Evolutionary conservation across 2,329 filamentous ascomycete genomes (phyloP).

Genomic region (Chrysoporthe cubensis): DNA sequence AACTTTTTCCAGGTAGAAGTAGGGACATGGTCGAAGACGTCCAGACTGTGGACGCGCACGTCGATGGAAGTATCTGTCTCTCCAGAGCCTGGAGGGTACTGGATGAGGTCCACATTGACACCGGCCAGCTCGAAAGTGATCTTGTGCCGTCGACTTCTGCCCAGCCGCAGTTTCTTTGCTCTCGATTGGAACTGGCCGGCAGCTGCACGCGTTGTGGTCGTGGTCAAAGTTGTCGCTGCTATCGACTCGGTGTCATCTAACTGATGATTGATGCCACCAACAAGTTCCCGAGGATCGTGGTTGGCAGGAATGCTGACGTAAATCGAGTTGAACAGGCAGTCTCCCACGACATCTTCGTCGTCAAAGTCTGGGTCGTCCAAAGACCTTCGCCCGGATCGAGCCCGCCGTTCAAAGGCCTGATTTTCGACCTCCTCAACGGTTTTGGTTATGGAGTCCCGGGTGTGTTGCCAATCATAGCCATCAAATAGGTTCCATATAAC

Average conservation of each 20-base stretch:
- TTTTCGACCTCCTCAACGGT: slow-evolving; percentile 87
- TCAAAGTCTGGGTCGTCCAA: slow-evolving; percentile 66
- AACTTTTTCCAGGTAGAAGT: slow-evolving; percentile 99
- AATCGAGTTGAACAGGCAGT: slow-evolving; percentile 97
- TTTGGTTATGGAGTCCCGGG: slow-evolving; percentile 82
- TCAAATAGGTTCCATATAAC: slow-evolving; percentile 98
- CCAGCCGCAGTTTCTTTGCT: slow-evolving; percentile 68
- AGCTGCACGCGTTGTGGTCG: slow-evolving; percentile 56
- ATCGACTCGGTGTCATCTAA: slow-evolving; percentile 93
- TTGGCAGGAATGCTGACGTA: slow-evolving; percentile 93
- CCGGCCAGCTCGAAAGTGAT: slow-evolving; percentile 92
- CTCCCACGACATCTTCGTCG: slow-evolving; percentile 85
- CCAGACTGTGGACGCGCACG: slow-evolving; percentile 78
- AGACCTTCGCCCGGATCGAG: slow-evolving; percentile 59
- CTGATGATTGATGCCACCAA: slow-evolving; percentile 83
- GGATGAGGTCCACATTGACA: slow-evolving; percentile 78
- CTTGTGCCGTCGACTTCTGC: slow-evolving; percentile 88
- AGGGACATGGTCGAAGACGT: slow-evolving; percentile 91
- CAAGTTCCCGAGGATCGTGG: slow-evolving; percentile 79
- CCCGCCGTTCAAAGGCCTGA: slow-evolving; percentile 76
- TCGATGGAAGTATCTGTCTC: slow-evolving; percentile 90
- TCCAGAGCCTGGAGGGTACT: slow-evolving; percentile 72
- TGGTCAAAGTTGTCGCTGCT: slow-evolving; percentile 72
- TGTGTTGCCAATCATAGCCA: slow-evolving; percentile 94
- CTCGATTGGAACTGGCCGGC: slow-evolving; percentile 45